Base-by-base conservation (phyloP, 345 rosid genomes). In the Hibiscus tridactylites region DNA sequence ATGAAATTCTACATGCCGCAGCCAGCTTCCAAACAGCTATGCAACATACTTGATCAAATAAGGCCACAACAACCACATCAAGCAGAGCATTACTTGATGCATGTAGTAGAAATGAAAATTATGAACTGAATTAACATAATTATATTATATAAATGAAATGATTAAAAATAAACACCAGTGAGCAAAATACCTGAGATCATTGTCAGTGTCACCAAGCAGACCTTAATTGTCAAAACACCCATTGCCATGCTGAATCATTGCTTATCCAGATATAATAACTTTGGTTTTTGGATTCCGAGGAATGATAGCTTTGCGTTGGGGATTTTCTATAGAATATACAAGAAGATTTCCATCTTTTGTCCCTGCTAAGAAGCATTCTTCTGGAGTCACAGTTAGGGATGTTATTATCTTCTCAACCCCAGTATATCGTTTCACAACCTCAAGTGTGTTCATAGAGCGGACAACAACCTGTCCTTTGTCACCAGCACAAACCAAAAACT, bases 381-480 rank as follows among this genome's bases (percentile, higher is more conserved):
- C 97, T 53, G 83, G 89, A 44, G 97, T 93, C 67, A 93, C 97
- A n/a, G 82, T 83, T 17, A 93, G 78, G 74, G 94, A 84, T 17
- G 97, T 91, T 54, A 90, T 91, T 60, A 86, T 77, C 82, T 90
- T 93, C 69, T 96, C 98, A 19, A 87, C 85, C 70, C 97, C 97
- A 61, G 33, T 83, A 28, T 87, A 93, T 81, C 85, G 83, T 62
- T 79, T 84, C 74, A 91, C 91, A 76, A 91, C 83, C 77, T 87
- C 97, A 28, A 93, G 91, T 19, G 94, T 81, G 87, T 86, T 88
- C 96, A 93, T 91, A 65, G 97, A 90, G 76, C 94, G 87, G 28
- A 93, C 91, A 76, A 86, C 85, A 73, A 93, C 79, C 74, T 88
- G 97, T 71, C 98, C 97, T 80, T 93, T 97, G 89, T 93, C 98